Percentiles rank a stretch among this genome's conserved stretches.
These are phyloP conservation scores for Fusarium scirpi DNA, from an alignment of 2,329 filamentous ascomycete genomes.

Conservation along the genomic window DNA sequence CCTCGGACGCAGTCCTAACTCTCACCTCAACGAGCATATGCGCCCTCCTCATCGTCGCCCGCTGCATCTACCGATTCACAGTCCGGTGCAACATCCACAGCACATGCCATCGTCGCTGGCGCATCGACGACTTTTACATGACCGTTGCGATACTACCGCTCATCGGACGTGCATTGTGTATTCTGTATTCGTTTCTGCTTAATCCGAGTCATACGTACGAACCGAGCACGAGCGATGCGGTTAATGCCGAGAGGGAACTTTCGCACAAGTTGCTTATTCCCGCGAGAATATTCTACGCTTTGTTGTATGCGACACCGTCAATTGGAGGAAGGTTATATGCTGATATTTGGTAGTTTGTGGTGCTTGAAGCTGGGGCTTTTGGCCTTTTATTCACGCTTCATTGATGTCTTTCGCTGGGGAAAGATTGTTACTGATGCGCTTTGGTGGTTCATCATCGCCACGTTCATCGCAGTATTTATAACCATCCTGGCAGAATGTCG, in stretches of 20 bases:
- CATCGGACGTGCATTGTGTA: slow-evolving; percentile 45
- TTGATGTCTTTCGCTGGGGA: slow-evolving; percentile 44
- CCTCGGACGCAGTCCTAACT: slow-evolving; percentile 46
- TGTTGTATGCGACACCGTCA: slow-evolving; percentile 42
- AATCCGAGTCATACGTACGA: slow-evolving; percentile 46
- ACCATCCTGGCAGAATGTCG: slow-evolving; percentile 47
- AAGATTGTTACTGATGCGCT: slow-evolving; percentile 35
- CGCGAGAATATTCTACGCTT: slow-evolving; percentile 47
- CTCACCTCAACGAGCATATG: slow-evolving; percentile 47
- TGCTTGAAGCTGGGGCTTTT: slow-evolving; percentile 48
- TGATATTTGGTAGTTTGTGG: slow-evolving; percentile 46
- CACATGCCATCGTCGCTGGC: slow-evolving; percentile 49
- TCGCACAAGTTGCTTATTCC: slow-evolving; percentile 48
- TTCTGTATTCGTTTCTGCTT: slow-evolving; percentile 43
- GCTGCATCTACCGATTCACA: slow-evolving; percentile 45
- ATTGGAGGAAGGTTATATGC: not conserved
- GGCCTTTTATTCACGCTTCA: slow-evolving; percentile 50
- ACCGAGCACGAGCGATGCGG: slow-evolving; percentile 19
- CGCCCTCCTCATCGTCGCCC: slow-evolving; percentile 46
- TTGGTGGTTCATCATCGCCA: slow-evolving; percentile 47
- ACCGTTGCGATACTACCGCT: slow-evolving; percentile 49
- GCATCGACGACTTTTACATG: slow-evolving; percentile 51
- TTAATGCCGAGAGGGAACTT: slow-evolving; percentile 40
- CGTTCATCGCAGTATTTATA: slow-evolving; percentile 46
- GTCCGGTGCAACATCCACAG: slow-evolving; percentile 44